Evolutionary conservation across 768 basidiomycete species (phyloP).

Genomic region (Sporobolomyces pararoseus): DNA sequence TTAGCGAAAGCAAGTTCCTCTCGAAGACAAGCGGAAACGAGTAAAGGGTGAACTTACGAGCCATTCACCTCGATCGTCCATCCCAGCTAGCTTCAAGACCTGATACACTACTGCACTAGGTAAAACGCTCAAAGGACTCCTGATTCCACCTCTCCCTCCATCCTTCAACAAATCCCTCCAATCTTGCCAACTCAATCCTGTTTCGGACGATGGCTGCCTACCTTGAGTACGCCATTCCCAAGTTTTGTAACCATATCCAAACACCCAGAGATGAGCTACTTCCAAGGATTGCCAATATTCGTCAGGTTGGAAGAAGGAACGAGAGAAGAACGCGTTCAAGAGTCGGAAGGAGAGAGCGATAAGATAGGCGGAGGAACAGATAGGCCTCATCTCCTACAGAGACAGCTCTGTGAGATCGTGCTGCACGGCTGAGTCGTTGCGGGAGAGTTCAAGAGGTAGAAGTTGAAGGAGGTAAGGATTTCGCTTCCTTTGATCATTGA

Average conservation of each 20-base stretch:
- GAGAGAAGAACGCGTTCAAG: conserved; percentile 60
- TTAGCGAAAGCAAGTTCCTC: neutral
- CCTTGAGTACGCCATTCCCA: conserved; percentile 76
- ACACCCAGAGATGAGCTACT: conserved; percentile 80
- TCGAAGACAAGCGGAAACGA: neutral
- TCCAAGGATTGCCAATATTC: conserved; percentile 95
- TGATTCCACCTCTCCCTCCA: conserved; percentile 20
- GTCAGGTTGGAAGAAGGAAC: conserved; percentile 92
- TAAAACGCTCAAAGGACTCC: conserved; percentile 51
- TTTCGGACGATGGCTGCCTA: neutral
- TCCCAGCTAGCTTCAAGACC: conserved; percentile 58
- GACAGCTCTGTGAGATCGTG: neutral
- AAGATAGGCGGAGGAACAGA: neutral
- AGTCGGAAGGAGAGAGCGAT: conserved; percentile 47
- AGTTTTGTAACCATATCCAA: conserved; percentile 84
- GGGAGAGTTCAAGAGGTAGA: neutral
- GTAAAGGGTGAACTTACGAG: conserved; percentile 52
- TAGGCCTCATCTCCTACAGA: neutral
- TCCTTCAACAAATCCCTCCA: conserved; percentile 25
- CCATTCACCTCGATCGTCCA: conserved; percentile 57
- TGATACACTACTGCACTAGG: conserved; percentile 61
- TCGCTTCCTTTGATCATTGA: no score
- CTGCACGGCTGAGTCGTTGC: neutral
- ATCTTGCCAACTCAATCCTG: neutral
- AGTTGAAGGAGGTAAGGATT: no score